These are phyloP conservation scores for Isatis tinctoria DNA, from an alignment of 345 rosid genomes.

Conservation along the genomic window DNA sequence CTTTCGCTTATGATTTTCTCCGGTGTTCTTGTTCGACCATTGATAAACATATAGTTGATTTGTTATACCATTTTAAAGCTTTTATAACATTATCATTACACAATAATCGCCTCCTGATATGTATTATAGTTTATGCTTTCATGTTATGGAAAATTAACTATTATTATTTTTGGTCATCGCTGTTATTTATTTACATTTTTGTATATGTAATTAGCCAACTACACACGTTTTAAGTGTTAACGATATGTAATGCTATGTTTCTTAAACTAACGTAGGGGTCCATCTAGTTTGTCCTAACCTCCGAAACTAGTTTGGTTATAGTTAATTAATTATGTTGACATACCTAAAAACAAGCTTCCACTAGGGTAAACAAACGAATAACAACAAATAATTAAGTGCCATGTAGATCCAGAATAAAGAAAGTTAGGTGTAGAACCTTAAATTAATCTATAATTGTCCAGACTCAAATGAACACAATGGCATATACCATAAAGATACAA, in stretches of 20 bases:
- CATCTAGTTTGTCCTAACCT: conserved; percentile 7
- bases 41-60: background rate
- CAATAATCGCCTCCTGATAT: background rate
- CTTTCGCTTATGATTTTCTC: background rate
- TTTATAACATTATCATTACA: background rate
- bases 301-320: background rate
- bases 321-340: conserved; percentile 6
- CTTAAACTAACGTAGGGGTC: conserved; percentile 4
- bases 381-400: background rate
- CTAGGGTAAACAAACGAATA: background rate
- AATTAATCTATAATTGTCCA: background rate
- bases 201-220: background rate
- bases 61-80: background rate
- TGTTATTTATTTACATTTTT: background rate
- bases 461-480: background rate
- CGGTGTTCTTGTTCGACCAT: background rate
- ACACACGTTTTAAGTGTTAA: conserved; percentile 7
- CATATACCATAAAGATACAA: background rate
- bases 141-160: background rate
- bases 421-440: background rate
- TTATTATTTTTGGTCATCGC: background rate
- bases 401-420: background rate
- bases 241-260: background rate
- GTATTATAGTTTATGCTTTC: background rate
- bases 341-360: conserved; percentile 6